These are phyloP conservation scores for Leersia perrieri DNA, from an alignment of 176 grass and related monocot genomes.

Conservation along the genomic window DNA sequence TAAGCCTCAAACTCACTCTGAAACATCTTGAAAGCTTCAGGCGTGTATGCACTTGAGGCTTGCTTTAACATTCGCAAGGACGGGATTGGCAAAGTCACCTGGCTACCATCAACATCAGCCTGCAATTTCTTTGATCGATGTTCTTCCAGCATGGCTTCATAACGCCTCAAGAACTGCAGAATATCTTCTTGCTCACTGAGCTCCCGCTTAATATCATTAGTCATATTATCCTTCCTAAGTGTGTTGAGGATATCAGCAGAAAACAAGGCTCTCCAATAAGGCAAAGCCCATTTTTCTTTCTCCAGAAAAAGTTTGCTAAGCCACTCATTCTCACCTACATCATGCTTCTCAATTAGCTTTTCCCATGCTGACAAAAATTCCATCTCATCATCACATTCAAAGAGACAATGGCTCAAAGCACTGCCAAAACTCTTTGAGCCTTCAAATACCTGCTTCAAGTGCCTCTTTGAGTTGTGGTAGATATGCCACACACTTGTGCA, in stretches of 20 bases:
- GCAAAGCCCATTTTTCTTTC: conserved; percentile 80
- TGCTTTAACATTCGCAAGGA: conserved; percentile 74
- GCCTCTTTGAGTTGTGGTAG: conserved; percentile 66
- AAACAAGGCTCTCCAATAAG: conserved; percentile 61
- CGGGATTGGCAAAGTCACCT: conserved; percentile 63
- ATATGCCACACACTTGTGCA: conserved; percentile 75
- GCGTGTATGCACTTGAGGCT: conserved; percentile 71
- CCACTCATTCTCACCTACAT: conserved; percentile 64
- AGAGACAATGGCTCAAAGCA: conserved; percentile 72
- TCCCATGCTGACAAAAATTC: conserved; percentile 75
- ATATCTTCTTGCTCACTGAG: conserved; percentile 77
- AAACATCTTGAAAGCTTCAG: conserved; percentile 80
- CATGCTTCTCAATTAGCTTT: conserved; percentile 70
- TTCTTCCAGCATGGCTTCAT: conserved; percentile 69
- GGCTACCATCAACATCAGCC: conserved; percentile 53
- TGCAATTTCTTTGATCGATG: conserved; percentile 67
- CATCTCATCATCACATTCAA: conserved; percentile 74
- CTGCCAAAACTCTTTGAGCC: conserved; percentile 72
- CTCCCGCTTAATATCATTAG: conserved; percentile 52
- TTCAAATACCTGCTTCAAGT: conserved; percentile 68
- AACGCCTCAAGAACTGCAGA: conserved; percentile 64
- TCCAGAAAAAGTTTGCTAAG: conserved; percentile 49
- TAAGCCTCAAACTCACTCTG: conserved; percentile 83
- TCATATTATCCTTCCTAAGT: conserved; percentile 73
- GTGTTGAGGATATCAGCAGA: conserved; percentile 71